phyloP scores from a whole-genome alignment of 169 alveolate species.

The Plasmodium cynomolgi region DNA sequence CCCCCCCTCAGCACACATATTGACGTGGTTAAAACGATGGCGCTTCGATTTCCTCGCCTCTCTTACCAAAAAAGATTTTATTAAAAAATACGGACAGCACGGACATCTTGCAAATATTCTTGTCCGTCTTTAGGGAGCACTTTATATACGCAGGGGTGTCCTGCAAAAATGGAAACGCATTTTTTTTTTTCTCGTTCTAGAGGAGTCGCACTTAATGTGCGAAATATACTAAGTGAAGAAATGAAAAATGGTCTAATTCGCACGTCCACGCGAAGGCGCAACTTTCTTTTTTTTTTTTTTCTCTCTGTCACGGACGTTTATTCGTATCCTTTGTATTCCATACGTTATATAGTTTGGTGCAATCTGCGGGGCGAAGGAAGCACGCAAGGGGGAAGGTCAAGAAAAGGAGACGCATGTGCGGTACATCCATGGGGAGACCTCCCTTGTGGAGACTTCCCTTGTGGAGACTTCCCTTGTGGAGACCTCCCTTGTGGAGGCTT shows the following conservation, averaged over 20 bases:
- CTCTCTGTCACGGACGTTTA: conserved; percentile 27
- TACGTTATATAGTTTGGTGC: conserved; percentile 63
- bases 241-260: neutral
- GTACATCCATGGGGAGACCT: neutral
- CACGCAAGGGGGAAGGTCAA: neutral
- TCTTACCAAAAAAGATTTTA: conserved; percentile 52
- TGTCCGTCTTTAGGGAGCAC: conserved; percentile 67
- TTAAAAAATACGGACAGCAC: conserved; percentile 55
- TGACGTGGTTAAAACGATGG: neutral
- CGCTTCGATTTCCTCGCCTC: neutral
- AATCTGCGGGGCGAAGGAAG: conserved; percentile 5
- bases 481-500: neutral
- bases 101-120: conserved; percentile 56
- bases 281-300: neutral
- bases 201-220: neutral
- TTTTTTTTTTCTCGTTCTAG: neutral
- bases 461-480: too few relatives aligned
- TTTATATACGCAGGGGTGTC: conserved; percentile 36
- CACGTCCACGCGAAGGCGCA: neutral
- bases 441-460: neutral
- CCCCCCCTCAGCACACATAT: neutral
- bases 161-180: neutral
- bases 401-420: neutral
- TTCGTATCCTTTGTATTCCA: conserved; percentile 48
- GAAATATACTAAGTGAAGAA: neutral